Conservation (phyloP, 331 rosid species). For the Quercus lobata region DNA sequence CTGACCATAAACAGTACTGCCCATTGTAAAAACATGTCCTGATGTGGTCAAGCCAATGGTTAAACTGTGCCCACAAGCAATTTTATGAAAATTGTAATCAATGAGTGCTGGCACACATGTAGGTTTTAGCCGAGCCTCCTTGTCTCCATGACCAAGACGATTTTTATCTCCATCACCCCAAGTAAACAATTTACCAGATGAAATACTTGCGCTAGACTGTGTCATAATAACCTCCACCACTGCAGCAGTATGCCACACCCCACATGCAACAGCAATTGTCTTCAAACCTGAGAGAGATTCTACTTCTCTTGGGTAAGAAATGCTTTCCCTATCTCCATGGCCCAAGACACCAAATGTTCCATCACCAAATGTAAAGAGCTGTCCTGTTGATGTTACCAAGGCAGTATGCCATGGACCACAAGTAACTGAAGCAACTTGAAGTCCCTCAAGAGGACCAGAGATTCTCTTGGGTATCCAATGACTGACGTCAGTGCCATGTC, state of each 20-base stretch:
- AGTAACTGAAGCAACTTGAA: slow-evolving; percentile 79
- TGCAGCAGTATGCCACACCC: slow-evolving; percentile 99
- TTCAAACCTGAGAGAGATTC: slow-evolving; percentile 85
- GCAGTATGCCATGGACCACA: slow-evolving; percentile 99
- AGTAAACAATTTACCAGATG: slow-evolving; percentile 87
- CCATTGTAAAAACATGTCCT: slow-evolving; percentile 88
- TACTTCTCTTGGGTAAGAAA: slow-evolving; percentile 79
- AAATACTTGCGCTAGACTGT: slow-evolving; percentile 67
- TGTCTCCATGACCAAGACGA: slow-evolving; percentile 98
- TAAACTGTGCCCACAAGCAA: slow-evolving; percentile 95
- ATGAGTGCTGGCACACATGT: slow-evolving; percentile 92
- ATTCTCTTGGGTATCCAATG: slow-evolving; percentile 98
- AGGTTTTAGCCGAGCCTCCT: slow-evolving; percentile 83
- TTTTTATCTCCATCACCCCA: slow-evolving; percentile 99
- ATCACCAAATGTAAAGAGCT: slow-evolving; percentile 94
- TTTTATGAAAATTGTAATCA: slow-evolving; percentile 81
- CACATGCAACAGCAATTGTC: slow-evolving; percentile 94
- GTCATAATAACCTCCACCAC: slow-evolving; percentile 88
- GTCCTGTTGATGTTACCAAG: slow-evolving; percentile 74
- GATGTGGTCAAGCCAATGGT: slow-evolving; percentile 85
- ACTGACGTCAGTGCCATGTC: slow-evolving; percentile 85
- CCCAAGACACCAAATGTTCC: slow-evolving; percentile 97
- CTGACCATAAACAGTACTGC: slow-evolving; percentile 96
- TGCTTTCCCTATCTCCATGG: slow-evolving; percentile 82
- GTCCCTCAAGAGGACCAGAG: slow-evolving; percentile 85